Conservation (phyloP, 2,329 filamentous ascomycete genomes). For the Ceratocystis ficicola region DNA sequence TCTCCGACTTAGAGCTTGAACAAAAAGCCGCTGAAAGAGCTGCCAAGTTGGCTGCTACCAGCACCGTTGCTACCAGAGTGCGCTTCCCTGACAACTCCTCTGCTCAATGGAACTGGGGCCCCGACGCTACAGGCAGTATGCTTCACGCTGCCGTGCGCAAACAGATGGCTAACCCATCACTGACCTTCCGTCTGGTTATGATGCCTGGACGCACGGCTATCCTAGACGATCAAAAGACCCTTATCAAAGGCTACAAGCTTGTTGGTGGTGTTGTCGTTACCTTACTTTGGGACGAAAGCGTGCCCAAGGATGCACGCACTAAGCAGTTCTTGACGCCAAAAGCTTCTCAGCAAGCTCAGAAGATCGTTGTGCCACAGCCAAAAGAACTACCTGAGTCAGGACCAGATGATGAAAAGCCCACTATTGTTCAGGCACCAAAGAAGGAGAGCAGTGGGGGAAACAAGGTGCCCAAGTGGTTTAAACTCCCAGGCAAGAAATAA, state of each 20-base stretch:
- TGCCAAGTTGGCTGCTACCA: constrained; percentile 53
- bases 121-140: constrained; percentile 53
- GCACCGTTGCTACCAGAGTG: constrained; percentile 61
- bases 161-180: constrained; percentile 52
- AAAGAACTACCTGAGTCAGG: constrained; percentile 27
- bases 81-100: constrained; percentile 80
- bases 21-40: constrained; percentile 54
- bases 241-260: constrained; percentile 66
- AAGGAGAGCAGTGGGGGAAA: constrained; percentile 33
- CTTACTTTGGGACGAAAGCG: constrained; percentile 58
- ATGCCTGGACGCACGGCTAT: constrained; percentile 42
- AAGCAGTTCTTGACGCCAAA: constrained; percentile 46
- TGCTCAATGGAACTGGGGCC: constrained; percentile 58
- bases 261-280: constrained; percentile 55
- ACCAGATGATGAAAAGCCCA: constrained; percentile 31
- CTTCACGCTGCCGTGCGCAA: constrained; percentile 64
- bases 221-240: constrained; percentile 36
- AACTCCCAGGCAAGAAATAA: constrained; percentile 59
- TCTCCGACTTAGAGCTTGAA: constrained; percentile 70
- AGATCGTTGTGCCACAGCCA: constrained; percentile 52
- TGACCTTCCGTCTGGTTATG: constrained; percentile 61
- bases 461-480: constrained; percentile 58
- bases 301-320: constrained; percentile 43
- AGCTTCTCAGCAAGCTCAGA: constrained; percentile 50
- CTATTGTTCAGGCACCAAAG: constrained; percentile 20